phyloP scores from a whole-genome alignment of 495 filamentous ascomycete genomes.

The Xylaria flabelliformis region DNA sequence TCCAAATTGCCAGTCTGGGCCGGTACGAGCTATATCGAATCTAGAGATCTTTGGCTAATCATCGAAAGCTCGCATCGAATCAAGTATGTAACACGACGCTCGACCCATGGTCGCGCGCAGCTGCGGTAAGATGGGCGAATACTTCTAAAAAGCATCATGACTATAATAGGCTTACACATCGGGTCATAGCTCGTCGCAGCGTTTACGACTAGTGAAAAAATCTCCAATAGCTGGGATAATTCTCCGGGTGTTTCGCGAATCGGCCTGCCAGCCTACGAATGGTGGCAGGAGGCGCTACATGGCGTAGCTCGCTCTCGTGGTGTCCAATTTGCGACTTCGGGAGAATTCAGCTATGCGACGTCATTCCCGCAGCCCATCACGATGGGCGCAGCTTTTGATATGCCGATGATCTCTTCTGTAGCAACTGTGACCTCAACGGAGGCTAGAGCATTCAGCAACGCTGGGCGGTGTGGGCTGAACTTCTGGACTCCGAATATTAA shows the following conservation, averaged over 20 bases:
- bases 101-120: slow-evolving; percentile 46
- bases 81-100: slow-evolving; percentile 51
- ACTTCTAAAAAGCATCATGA: background rate
- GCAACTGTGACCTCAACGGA: slow-evolving; percentile 64
- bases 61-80: slow-evolving; percentile 45
- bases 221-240: slow-evolving; percentile 62
- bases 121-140: slow-evolving; percentile 42
- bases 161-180: background rate
- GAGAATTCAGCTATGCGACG: slow-evolving; percentile 60
- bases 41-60: background rate
- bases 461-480: slow-evolving; percentile 59
- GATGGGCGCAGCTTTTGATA: slow-evolving; percentile 66
- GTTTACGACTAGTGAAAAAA: slow-evolving; percentile 52
- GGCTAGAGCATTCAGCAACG: slow-evolving; percentile 68
- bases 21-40: background rate
- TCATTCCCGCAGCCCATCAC: slow-evolving; percentile 68
- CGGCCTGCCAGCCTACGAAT: slow-evolving; percentile 53
- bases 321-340: slow-evolving; percentile 40
- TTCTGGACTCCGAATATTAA: slow-evolving; percentile 72
- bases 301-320: slow-evolving; percentile 47
- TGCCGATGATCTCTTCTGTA: slow-evolving; percentile 63
- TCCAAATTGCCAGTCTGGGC: slow-evolving; percentile 22
- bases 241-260: slow-evolving; percentile 63
- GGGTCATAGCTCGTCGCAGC: slow-evolving; percentile 34
- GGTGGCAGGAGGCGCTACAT: slow-evolving; percentile 61